Base-by-base conservation (phyloP, 768 basidiomycete genomes). In the Lentinus tigrinus region DNA sequence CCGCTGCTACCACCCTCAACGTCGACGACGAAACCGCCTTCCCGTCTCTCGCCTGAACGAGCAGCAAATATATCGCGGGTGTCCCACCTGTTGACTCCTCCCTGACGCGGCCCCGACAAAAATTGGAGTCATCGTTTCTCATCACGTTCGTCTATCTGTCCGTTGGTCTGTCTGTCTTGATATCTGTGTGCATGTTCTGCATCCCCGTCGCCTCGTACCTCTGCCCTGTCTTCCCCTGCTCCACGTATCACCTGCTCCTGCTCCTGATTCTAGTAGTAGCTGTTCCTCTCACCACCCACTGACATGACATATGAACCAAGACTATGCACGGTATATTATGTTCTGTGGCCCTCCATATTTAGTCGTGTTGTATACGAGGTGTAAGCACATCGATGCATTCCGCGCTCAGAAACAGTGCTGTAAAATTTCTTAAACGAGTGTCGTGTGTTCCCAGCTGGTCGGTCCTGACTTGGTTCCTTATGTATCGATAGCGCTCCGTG, bases 21-120 rank as follows among this genome's bases (percentile, higher is more conserved):
- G 89, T 95, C 63, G 87, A 86, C 67, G 94, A 97, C 73, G 79
- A 91, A 74, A 77, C 75, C 26, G 93, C 92, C 58, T 97, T 97
- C 86, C 94, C 94, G 44, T 92, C 94, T 64, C 82, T 97, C 63
- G 81, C 89, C 60, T 82, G 72, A 61, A 44, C 31, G 68, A 54
- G 27, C 54, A 40, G 42, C 44, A 23, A 57, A 56, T 54, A 52
- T 43, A 59, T 36, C 52, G 23, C 47, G 47, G 53, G 53, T 46
- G 55, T 60, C 57, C 44, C 42, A 54, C 49, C 52, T 23, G 48
- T 54, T 54, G 52, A 61, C 51, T 50, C 58, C 31, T 31, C 38
- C 39, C 44, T 36, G 46, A 21, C 38, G 42, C 59, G 46, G 54
- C 38, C 42, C 55, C 57, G 52, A 50, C 58, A 58, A 54, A 54